Percentiles rank a stretch among this genome's conserved stretches.
Conservation (phyloP, 441 rosid genomes). For the Brassica balearica region DNA sequence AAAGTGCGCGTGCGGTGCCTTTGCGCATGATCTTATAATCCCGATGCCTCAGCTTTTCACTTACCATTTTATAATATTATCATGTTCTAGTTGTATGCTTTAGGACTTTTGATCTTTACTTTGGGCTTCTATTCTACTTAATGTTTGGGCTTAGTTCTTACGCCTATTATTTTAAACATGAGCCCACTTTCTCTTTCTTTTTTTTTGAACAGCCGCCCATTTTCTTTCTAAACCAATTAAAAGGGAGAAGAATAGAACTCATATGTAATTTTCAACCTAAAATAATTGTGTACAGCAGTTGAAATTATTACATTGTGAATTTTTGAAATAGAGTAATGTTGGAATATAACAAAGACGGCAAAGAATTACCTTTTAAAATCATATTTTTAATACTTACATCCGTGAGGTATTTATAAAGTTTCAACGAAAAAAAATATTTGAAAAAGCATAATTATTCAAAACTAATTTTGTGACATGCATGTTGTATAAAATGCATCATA, state of each 20-base stretch:
- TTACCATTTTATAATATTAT: neutral
- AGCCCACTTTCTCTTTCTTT: neutral
- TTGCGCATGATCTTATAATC: conserved; percentile 39
- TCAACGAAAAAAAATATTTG: neutral
- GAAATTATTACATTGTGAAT: neutral
- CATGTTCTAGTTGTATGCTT: conserved; percentile 9
- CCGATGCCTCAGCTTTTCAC: conserved; percentile 36
- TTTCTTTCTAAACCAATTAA: neutral
- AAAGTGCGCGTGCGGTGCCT: conserved; percentile 40
- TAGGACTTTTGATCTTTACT: conserved; percentile 21
- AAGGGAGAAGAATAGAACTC: neutral
- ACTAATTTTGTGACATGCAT: neutral
- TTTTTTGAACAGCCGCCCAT: neutral
- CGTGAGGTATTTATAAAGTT: neutral
- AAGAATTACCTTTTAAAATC: neutral
- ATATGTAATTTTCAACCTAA: neutral
- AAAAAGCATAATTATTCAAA: neutral
- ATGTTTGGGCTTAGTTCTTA: neutral
- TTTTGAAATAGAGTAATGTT: neutral
- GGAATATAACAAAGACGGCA: neutral
- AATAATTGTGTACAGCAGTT: neutral
- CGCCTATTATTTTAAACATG: neutral
- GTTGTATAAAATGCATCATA: neutral
- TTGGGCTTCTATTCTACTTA: conserved; percentile 1
- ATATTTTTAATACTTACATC: neutral